Base-by-base conservation (phyloP, 2,329 filamentous ascomycete species). In the Ceratocystis albifundus region DNA sequence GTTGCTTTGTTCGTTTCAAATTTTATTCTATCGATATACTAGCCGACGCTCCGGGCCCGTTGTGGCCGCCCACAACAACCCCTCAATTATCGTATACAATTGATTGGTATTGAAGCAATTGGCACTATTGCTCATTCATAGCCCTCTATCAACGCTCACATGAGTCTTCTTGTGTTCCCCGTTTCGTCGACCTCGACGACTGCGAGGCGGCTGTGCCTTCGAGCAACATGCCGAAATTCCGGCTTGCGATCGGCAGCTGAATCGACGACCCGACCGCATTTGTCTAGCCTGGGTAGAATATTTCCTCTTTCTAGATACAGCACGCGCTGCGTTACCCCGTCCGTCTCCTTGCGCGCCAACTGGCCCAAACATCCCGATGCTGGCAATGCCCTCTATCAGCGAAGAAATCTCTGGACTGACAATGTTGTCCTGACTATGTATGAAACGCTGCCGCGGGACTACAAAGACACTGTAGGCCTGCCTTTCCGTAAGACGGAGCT, bases 381-480 rank as follows among this genome's bases (percentile, higher is more conserved):
- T n/a, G 30, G 41, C 4, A n/a, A 25, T 3, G 12, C 50, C 30
- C 41, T 65, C 15, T 17, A 45, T 32, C 63, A 64, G 63, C 67
- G 64, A 59, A 55, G 64, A 12, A 61, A 48, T 17, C 48, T 66
- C 50, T 66, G 50, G 50, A 62, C 55, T 55, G 63, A 71, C 72
- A 46, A 72, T 70, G 63, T 64, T 41, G 71, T 80, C 63, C 75
- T 83, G 67, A 80, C 76, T n/a, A 74, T 80, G 69, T 87, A 85
- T 71, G 77, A 81, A 66, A 77, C 84, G 63, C 74, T 87, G n/a
- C 84, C 84, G 0, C 75, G 75, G 25, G 76, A 78, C 66, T 87
- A 87, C 71, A 75, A 77, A 59, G 84, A 87, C 71, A 76, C 77
- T 61, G 70, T 72, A 1, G 85, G 85, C 1, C 76, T 88, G 4